Base-by-base conservation (phyloP, 2,329 filamentous ascomycete species). In the Verticillium klebahnii region DNA sequence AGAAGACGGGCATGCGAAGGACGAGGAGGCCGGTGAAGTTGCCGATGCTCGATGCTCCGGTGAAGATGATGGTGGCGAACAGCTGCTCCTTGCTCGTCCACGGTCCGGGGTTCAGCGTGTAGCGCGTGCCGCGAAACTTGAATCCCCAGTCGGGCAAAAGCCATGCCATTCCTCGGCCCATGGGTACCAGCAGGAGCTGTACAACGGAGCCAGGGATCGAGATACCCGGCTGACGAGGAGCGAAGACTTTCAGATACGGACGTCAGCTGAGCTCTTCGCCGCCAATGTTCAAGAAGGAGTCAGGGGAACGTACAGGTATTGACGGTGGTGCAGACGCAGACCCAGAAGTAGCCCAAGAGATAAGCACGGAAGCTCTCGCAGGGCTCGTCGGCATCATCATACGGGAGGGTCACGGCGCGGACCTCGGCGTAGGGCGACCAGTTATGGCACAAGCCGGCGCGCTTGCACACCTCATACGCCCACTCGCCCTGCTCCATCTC, bases 151-250 rank as follows among this genome's bases (percentile, higher is more conserved):
- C 75, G 0, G 82, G 82, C 0, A 84, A 67, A 15, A 73, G 64
- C 50, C 67, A 75, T 14, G 79, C 79, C 37, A 82, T 71, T 8
- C 70, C 52, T 77, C 77, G 5, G 77, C 82, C 23, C 79, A 74
- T 0, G 82, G 82, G 19, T 4, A 73, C 82, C 0, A 82, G 72
- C 3, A 82, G 70, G 52, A 82, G 77, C 68, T 82, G 80, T 58
- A 77, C 75, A 6, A 78, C 76, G 9, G 71, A 70, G 7, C 73
- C 70, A 59, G 67, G 69, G 7, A 77, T 63, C 45, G 65, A 71
- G 73, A 19, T 57, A 7, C n/a, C n/a, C 7, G 17, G 29, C 45
- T n/a, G 31, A 25, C 25, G 31, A 59, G 23, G 59, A 12, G 7
- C 9, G 40, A 61, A 60, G 34, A 61, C 58, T 62, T 57, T 37